These are phyloP conservation scores for Diaporthe destruens DNA, from an alignment of 2,329 filamentous ascomycete species.

Conservation along the genomic window DNA sequence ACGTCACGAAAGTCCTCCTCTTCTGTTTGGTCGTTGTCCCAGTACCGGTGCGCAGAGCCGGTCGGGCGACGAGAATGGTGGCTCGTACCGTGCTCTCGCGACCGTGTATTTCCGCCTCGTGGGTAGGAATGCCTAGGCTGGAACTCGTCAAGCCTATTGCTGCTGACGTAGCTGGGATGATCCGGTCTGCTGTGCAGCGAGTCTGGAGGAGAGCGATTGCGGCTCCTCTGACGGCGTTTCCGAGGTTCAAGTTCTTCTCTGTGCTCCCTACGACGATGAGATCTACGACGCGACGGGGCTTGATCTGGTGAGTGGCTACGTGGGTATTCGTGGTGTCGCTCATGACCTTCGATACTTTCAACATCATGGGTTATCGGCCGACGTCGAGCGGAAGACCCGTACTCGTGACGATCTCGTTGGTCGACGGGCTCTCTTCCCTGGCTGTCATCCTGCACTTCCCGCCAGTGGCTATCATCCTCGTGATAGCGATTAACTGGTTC, in stretches of 20 bases:
- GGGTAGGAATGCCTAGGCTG: slow-evolving; percentile 2
- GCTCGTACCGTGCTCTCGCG: slow-evolving; percentile 20
- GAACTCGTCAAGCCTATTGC: slow-evolving; percentile 1
- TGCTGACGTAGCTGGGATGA: not conserved
- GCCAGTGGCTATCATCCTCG: not conserved
- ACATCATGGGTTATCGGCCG: not conserved
- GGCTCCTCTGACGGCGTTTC: slow-evolving; percentile 5
- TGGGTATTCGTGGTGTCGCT: slow-evolving; percentile 35
- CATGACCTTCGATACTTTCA: slow-evolving; percentile 16
- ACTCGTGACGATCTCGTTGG: not conserved
- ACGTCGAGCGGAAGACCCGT: not conserved
- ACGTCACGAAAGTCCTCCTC: slow-evolving; percentile 9
- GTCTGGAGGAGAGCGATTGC: not conserved
- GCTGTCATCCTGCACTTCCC: not conserved
- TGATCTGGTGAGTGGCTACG: slow-evolving; percentile 32
- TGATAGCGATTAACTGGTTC: not conserved
- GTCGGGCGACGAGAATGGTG: slow-evolving; percentile 17
- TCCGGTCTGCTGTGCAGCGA: not conserved
- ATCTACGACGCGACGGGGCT: not conserved
- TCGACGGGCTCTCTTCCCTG: not conserved
- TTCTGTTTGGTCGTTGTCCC: not conserved
- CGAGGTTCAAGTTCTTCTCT: not conserved
- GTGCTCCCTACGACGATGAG: not conserved
- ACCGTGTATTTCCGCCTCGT: not conserved
- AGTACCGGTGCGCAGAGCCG: slow-evolving; percentile 10